Evolutionary conservation across 164 flowering plant genomes (phyloP).

Genomic region (Akebia trifoliata): DNA sequence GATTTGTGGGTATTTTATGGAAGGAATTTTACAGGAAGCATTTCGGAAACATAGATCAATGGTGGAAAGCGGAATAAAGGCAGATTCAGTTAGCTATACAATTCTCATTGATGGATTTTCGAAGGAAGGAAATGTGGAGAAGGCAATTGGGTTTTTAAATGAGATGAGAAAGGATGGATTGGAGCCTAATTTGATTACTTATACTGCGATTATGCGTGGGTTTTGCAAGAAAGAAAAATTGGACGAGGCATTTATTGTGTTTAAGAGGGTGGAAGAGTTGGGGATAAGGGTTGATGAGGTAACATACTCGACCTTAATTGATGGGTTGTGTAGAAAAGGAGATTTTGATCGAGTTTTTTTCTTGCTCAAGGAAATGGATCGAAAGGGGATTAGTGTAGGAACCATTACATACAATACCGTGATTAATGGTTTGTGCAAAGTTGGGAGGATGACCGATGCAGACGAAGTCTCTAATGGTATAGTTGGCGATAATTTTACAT

Average conservation of each 20-base stretch:
- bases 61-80: conserved; percentile 42
- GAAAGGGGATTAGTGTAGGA: conserved; percentile 41
- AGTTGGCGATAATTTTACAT: conserved; percentile 48
- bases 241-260: conserved; percentile 53
- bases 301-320: conserved; percentile 57
- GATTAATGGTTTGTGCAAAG: conserved; percentile 68
- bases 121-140: conserved; percentile 61
- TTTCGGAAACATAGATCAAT: conserved; percentile 43
- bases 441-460: conserved; percentile 56
- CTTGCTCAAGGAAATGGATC: conserved; percentile 66
- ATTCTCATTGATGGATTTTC: conserved; percentile 69
- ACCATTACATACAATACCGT: conserved; percentile 62
- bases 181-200: conserved; percentile 60
- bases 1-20: conserved; percentile 54
- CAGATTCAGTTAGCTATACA: conserved; percentile 56
- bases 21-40: conserved; percentile 42
- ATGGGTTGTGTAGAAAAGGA: conserved; percentile 54
- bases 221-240: conserved; percentile 64
- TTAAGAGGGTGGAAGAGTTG: conserved; percentile 37
- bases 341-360: conserved; percentile 48
- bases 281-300: conserved; percentile 60
- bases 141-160: conserved; percentile 57
- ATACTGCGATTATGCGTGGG: conserved; percentile 58
- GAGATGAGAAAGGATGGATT: conserved; percentile 53
- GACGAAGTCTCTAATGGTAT: conserved; percentile 45